Evolutionary conservation across 768 basidiomycete species (phyloP).

Genomic region (Lentinula aciculospora): DNA sequence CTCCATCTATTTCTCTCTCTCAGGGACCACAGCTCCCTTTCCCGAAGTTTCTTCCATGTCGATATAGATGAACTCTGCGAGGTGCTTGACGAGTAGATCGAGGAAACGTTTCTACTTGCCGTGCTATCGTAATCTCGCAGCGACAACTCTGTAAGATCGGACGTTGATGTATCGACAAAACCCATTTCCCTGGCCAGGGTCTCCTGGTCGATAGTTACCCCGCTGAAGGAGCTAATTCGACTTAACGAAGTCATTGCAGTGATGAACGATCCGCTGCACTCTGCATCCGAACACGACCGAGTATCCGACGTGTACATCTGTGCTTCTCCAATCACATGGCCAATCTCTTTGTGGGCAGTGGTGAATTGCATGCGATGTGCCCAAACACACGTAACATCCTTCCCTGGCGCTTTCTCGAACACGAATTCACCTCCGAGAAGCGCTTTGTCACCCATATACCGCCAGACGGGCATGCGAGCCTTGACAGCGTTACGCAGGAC

Average conservation of each 20-base stretch:
- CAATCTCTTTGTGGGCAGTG: conserved; percentile 50
- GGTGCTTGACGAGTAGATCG: neutral
- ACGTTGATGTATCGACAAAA: neutral
- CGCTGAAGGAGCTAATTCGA: neutral
- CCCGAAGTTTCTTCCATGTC: neutral
- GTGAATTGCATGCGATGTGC: conserved; percentile 64
- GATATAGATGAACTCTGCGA: neutral
- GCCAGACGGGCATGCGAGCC: conserved; percentile 58
- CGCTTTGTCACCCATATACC: conserved; percentile 48
- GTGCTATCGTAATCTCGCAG: neutral
- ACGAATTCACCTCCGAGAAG: conserved; percentile 76
- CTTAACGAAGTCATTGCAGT: neutral
- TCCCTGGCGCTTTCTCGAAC: conserved; percentile 49
- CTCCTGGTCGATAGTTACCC: neutral
- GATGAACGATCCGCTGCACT: neutral
- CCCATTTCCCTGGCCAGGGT: neutral
- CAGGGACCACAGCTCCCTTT: neutral
- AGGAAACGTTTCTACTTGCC: neutral
- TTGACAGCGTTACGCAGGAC: conserved; percentile 49
- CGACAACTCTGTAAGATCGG: neutral
- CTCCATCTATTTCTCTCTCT: neutral
- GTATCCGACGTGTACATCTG: neutral
- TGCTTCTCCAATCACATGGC: conserved; percentile 45
- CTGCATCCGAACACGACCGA: neutral
- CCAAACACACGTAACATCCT: conserved; percentile 39